A percentile compares a stretch with the other conserved stretches of the same genome.
phyloP scores from a whole-genome alignment of 345 rosid species.

The Cardamine occulta region DNA sequence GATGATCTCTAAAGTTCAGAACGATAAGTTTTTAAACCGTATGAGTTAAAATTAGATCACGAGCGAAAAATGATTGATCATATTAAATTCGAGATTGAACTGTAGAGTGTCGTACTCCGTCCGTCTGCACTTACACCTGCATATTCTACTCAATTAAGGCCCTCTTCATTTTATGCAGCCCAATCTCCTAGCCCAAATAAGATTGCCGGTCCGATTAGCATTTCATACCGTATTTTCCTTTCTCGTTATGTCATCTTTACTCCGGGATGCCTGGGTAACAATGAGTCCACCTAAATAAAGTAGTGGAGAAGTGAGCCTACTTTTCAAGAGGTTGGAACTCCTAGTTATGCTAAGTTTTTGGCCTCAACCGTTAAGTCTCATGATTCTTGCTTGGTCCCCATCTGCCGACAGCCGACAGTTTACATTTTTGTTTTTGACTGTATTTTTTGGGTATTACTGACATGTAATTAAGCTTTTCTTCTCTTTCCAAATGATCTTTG shows the following conservation, averaged over 20 bases:
- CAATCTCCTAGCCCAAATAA: not conserved
- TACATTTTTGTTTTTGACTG: not conserved
- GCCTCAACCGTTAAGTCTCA: not conserved
- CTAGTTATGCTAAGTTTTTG: not conserved
- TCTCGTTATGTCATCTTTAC: not conserved
- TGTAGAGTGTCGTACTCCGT: not conserved
- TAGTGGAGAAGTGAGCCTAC: not conserved
- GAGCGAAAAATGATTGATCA: not conserved
- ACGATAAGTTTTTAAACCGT: too few species aligned
- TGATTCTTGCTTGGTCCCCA: not conserved
- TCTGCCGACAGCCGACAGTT: not conserved
- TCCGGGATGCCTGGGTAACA: not conserved
- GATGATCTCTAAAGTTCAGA: not conserved
- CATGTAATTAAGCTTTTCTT: not conserved
- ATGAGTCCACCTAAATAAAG: not conserved
- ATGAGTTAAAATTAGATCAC: too few species aligned
- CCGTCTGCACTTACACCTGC: too few species aligned
- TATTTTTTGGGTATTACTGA: not conserved
- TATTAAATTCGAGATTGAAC: not conserved
- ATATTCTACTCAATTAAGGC: not conserved
- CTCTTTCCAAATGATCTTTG: not conserved
- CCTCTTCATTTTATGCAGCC: not conserved
- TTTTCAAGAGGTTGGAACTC: not conserved
- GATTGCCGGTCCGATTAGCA: not conserved
- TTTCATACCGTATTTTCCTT: not conserved